Percentiles rank a stretch among this genome's conserved stretches.
phyloP scores from a whole-genome alignment of 1,284 basidiomycete species.

The Spongispora temasekensis region DNA sequence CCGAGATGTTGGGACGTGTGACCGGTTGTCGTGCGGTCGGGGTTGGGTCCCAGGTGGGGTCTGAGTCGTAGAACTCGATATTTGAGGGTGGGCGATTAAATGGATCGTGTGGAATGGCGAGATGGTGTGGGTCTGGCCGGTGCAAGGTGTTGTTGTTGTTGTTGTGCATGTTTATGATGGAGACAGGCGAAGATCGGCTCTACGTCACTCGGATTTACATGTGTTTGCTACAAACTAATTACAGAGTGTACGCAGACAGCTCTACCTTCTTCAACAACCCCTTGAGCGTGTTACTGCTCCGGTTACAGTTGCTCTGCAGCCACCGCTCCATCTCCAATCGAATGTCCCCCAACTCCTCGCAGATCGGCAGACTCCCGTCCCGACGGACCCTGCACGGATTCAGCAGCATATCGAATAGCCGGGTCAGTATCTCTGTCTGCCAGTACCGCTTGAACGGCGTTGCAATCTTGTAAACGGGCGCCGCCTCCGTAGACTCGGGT shows the following conservation, averaged over 20 bases:
- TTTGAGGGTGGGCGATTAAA: conserved; percentile 30
- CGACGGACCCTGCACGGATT: conserved; percentile 67
- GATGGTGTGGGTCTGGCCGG: conserved; percentile 40
- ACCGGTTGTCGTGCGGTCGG: conserved; percentile 25
- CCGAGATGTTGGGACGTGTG: conserved; percentile 2
- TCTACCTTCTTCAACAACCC: conserved; percentile 82
- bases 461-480: conserved; percentile 61
- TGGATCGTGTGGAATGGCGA: conserved; percentile 42
- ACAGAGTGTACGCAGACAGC: conserved; percentile 44
- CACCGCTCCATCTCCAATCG: conserved; percentile 85
- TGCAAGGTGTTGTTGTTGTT: conserved; percentile 17
- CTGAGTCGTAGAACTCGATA: conserved; percentile 25
- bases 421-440: conserved; percentile 87
- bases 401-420: conserved; percentile 84
- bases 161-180: conserved; percentile 21
- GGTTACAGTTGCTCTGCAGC: conserved; percentile 81
- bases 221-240: conserved; percentile 20
- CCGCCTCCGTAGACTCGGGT: conserved; percentile 34
- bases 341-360: conserved; percentile 63
- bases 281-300: conserved; percentile 86
- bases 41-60: conserved; percentile 29
- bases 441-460: conserved; percentile 92
- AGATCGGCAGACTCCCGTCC: conserved; percentile 68
- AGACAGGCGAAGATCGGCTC: not conserved
- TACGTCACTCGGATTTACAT: conserved; percentile 16